phyloP scores from a whole-genome alignment of 2,329 filamentous ascomycete species.

The Alternaria sp. region DNA sequence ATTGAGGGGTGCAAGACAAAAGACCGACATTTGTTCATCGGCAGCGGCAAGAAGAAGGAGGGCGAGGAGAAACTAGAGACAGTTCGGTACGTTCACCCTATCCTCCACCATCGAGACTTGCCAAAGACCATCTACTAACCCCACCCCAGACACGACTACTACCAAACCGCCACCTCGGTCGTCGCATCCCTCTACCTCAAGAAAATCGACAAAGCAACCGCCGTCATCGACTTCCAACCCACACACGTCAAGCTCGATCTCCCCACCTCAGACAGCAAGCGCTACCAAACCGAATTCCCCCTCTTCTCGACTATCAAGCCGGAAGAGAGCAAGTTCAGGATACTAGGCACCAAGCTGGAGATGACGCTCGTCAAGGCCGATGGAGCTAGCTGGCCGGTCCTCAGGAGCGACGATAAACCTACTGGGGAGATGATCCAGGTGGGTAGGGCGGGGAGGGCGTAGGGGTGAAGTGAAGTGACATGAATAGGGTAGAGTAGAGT shows the following conservation, averaged over 20 bases:
- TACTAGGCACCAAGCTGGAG: conserved; percentile 90
- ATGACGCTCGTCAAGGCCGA: conserved; percentile 76
- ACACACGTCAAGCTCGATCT: conserved; percentile 76
- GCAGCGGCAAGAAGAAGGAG: conserved; percentile 75
- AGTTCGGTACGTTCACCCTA: conserved; percentile 76
- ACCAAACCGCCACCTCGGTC: conserved; percentile 84
- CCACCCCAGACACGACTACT: conserved; percentile 77
- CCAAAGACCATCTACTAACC: conserved; percentile 12
- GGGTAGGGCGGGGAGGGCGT: conserved; percentile 70
- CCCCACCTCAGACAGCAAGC: conserved; percentile 84
- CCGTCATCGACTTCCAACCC: conserved; percentile 72
- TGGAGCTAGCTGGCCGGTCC: conserved; percentile 80
- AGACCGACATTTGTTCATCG: conserved; percentile 81
- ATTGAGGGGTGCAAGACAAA: conserved; percentile 90
- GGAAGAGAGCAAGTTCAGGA: conserved; percentile 76
- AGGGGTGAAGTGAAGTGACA: no score
- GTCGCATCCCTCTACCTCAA: conserved; percentile 95
- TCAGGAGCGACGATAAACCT: conserved; percentile 76
- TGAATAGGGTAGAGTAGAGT: background rate
- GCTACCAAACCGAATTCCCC: conserved; percentile 75
- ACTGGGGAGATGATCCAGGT: conserved; percentile 87
- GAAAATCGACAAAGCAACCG: conserved; percentile 86
- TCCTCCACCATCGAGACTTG: no score
- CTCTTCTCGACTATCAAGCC: conserved; percentile 80
- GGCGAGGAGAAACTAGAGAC: conserved; percentile 77